Evolutionary conservation across 345 rosid genomes (phyloP).

Genomic region (Salix udensis): DNA sequence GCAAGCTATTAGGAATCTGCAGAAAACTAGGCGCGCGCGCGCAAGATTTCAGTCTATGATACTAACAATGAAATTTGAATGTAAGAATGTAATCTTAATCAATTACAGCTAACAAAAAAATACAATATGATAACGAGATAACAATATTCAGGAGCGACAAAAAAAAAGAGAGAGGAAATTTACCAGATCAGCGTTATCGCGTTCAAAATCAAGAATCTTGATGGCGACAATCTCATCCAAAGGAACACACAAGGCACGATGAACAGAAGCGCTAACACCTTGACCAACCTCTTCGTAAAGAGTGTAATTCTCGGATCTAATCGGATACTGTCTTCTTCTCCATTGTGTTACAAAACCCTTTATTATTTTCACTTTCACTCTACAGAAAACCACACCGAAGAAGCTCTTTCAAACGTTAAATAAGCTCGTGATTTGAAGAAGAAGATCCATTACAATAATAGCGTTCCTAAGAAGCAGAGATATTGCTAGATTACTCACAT

Average conservation of each 20-base stretch:
- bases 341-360: conserved; percentile 18
- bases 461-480: neutral
- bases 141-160: neutral
- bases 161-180: neutral
- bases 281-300: conserved; percentile 83
- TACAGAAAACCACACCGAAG: neutral
- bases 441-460: neutral
- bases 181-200: conserved; percentile 87
- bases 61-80: neutral
- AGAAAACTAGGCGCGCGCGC: too few relatives aligned
- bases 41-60: neutral
- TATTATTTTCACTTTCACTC: too few relatives aligned
- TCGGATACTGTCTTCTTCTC: conserved; percentile 93
- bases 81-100: neutral
- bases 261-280: conserved; percentile 88
- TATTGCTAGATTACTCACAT: neutral
- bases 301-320: conserved; percentile 66
- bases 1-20: too few relatives aligned
- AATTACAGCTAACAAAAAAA: neutral
- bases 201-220: conserved; percentile 96
- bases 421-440: neutral
- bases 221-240: conserved; percentile 75
- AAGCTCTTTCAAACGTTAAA: neutral
- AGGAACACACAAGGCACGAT: conserved; percentile 72
- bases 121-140: neutral